Base-by-base conservation (phyloP, 2,329 filamentous ascomycete genomes). In the Colletotrichum sp. region DNA sequence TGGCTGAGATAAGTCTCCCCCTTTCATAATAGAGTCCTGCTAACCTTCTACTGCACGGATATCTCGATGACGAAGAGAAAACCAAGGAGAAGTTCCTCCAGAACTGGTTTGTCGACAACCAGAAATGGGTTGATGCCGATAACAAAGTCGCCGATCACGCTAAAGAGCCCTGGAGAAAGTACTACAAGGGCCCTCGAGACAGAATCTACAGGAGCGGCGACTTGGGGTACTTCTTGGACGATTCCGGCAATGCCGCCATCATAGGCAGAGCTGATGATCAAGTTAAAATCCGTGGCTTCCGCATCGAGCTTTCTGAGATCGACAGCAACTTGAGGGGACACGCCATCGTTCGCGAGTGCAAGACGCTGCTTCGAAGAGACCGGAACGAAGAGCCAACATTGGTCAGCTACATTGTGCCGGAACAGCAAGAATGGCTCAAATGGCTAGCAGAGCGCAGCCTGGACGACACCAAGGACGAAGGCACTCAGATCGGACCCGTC, bases 211-310 rank as follows among this genome's bases (percentile, higher is more conserved):
- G 97, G 96, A 30, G 96, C 44, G 44, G 44, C 39, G 39, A 48
- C 39, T 48, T 48, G 39, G 88, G 92, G 73, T 96, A 94, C 81
- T 91, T 92, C 68, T 88, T 90, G 3, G 89, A 92, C 39, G 39
- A n/a, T 19, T 48, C 39, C 60, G 95, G 94, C 44, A 93, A 93
- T 78, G 93, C 95, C 13, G 94, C 94, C 81, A 94, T 93, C 81
- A 65, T 70, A 94, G 96, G 96, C 27, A 90, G 97, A 74, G 93
- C 92, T 28, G 96, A 98, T 81, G 91, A 94, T 79, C 96, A 98
- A 83, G 95, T 98, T 87, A 99, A 98, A 88, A 96, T 98, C 78
- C 94, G 97, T 76, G 96, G 96, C 2, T 98, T 98, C 89, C 91
- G 96, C 77, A 98, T 99, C 79, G 97, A 99, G 86, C 92, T 98